Percentiles rank a stretch among this genome's conserved stretches.
These are phyloP conservation scores for Saccharomycopsis sp. DNA, from an alignment of 805 yeast species.

Conservation along the genomic window DNA sequence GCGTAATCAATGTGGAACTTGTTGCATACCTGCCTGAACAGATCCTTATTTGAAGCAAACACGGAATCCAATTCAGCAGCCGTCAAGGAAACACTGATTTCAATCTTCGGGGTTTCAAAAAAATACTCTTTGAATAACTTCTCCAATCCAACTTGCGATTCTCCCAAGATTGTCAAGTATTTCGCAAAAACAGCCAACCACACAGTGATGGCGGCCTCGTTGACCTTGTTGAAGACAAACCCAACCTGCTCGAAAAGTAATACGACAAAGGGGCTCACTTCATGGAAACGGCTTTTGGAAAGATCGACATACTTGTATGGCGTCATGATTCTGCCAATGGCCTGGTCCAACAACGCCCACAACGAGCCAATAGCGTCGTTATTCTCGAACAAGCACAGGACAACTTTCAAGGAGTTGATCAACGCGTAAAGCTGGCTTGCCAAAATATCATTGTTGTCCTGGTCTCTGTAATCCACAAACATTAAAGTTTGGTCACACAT, in stretches of 20 bases:
- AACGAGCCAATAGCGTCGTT: conserved; percentile 28
- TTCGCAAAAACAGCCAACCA: conserved; percentile 48
- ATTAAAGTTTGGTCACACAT: conserved; percentile 44
- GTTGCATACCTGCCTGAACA: no score
- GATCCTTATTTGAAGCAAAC: no score
- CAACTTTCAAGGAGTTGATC: conserved; percentile 37
- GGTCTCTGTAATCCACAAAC: conserved; percentile 34
- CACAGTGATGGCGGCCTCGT: conserved; percentile 25
- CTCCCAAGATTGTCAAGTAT: conserved; percentile 49
- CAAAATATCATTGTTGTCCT: conserved; percentile 27
- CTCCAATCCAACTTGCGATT: conserved; percentile 34
- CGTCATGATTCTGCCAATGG: conserved; percentile 58
- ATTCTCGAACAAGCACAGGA: conserved; percentile 16
- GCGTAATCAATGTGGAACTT: no score
- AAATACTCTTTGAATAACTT: no score
- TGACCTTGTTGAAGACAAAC: conserved; percentile 34
- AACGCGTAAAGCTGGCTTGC: conserved; percentile 50
- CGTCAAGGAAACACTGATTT: no score
- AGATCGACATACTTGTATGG: conserved; percentile 82
- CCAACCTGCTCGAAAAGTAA: conserved; percentile 63
- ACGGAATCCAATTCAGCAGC: no score
- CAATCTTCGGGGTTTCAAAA: no score
- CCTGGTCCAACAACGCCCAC: conserved; percentile 66
- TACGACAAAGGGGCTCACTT: conserved; percentile 48
- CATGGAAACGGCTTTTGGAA: conserved; percentile 26